Evolutionary conservation across 805 yeast species (phyloP).

Genomic region (Saccharomycopsis lassenensis): DNA sequence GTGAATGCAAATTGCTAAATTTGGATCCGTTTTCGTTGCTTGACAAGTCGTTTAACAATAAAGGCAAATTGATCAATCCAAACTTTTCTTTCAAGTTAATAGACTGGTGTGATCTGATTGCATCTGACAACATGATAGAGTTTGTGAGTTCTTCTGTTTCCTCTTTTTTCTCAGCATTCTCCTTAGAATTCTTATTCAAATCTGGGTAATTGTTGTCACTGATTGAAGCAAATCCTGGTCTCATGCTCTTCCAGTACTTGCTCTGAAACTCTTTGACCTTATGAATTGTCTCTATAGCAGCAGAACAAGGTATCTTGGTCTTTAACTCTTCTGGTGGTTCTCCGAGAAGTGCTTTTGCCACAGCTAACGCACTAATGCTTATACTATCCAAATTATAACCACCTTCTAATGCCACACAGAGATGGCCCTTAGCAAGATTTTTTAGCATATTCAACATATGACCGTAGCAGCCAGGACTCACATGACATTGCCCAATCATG

Average conservation of each 20-base stretch:
- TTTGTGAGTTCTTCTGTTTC: neutral
- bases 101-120: conserved; percentile 65
- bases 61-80: conserved; percentile 58
- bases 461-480: conserved; percentile 91
- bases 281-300: conserved; percentile 70
- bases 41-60: conserved; percentile 32
- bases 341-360: conserved; percentile 82
- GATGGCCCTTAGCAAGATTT: conserved; percentile 75
- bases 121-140: conserved; percentile 46
- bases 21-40: conserved; percentile 13
- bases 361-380: conserved; percentile 82
- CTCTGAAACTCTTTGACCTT: conserved; percentile 75
- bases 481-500: conserved; percentile 92
- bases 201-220: conserved; percentile 14
- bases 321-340: conserved; percentile 85
- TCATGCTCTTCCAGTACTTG: conserved; percentile 76
- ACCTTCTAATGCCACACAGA: conserved; percentile 89
- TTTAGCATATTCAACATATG: conserved; percentile 91
- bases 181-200: conserved; percentile 1
- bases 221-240: conserved; percentile 43
- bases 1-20: conserved; percentile 18
- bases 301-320: conserved; percentile 55
- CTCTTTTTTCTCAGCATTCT: neutral
- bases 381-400: conserved; percentile 92
- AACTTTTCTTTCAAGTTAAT: conserved; percentile 41